Evolutionary conservation across 345 rosid species (phyloP).

Genomic region (Limnanthes douglasii): DNA sequence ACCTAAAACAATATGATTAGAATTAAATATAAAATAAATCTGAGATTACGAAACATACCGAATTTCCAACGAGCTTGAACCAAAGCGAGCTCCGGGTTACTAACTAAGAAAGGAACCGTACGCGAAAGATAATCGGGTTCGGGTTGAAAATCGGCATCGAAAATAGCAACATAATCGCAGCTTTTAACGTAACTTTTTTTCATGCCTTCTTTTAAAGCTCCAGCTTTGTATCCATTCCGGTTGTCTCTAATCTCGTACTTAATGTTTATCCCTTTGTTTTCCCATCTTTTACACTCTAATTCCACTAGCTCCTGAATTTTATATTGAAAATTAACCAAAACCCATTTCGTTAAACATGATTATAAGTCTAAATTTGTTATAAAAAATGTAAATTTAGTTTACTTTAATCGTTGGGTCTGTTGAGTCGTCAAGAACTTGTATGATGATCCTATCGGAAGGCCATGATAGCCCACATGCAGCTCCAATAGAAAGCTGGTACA

Average conservation of each 20-base stretch:
- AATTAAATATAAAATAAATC: no score
- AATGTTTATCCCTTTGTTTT: conserved; percentile 87
- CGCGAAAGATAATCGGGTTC: conserved; percentile 88
- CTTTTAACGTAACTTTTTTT: conserved; percentile 62
- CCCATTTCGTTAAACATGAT: background rate
- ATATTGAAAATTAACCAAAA: background rate
- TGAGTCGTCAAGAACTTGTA: conserved; percentile 93
- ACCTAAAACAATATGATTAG: no score
- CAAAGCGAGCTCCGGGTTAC: conserved; percentile 65
- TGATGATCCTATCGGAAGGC: conserved; percentile 83
- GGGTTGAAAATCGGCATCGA: conserved; percentile 98
- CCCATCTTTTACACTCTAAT: conserved; percentile 88
- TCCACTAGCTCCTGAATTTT: conserved; percentile 59
- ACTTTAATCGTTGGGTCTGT: conserved; percentile 85
- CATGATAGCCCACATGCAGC: conserved; percentile 97
- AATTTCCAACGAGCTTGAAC: conserved; percentile 98
- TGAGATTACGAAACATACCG: conserved; percentile 24
- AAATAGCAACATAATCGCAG: conserved; percentile 80
- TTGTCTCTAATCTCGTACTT: conserved; percentile 76
- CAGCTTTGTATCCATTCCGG: conserved; percentile 85
- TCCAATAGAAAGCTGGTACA: conserved; percentile 75
- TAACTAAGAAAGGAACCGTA: conserved; percentile 63
- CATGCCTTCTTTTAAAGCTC: conserved; percentile 94
- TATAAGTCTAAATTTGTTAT: background rate
- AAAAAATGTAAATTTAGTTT: background rate